Evolutionary conservation across 2,329 filamentous ascomycete species (phyloP).

Genomic region (Epichloe scottii): DNA sequence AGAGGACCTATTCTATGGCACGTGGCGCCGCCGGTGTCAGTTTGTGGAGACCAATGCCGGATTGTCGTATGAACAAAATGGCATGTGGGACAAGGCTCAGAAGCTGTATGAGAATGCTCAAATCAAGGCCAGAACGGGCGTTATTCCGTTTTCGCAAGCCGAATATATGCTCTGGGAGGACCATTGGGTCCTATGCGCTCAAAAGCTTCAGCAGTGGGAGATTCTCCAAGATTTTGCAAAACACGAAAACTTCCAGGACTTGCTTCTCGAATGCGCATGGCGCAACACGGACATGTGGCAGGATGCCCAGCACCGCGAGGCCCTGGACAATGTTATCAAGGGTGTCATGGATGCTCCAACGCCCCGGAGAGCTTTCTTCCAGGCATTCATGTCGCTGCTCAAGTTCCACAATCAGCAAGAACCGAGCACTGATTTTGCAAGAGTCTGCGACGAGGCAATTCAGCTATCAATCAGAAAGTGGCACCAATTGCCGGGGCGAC

Average conservation of each 20-base stretch:
- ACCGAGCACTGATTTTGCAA: conserved; percentile 64
- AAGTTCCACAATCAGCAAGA: conserved; percentile 90
- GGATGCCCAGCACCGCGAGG: conserved; percentile 71
- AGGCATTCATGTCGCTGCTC: conserved; percentile 92
- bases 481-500: conserved; percentile 89
- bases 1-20: conserved; percentile 94
- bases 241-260: conserved; percentile 95
- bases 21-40: conserved; percentile 87
- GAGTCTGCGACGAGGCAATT: conserved; percentile 90
- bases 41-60: conserved; percentile 97
- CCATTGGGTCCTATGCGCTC: conserved; percentile 94
- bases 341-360: conserved; percentile 96
- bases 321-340: conserved; percentile 87
- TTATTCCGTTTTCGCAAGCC: conserved; percentile 88
- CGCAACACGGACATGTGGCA: conserved; percentile 93
- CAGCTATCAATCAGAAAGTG: conserved; percentile 96
- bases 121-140: conserved; percentile 89
- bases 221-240: conserved; percentile 96
- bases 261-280: conserved; percentile 92
- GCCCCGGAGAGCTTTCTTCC: conserved; percentile 88
- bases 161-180: conserved; percentile 99
- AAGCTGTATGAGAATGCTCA: conserved; percentile 93
- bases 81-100: conserved; percentile 99
- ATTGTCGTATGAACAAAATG: conserved; percentile 94
- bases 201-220: conserved; percentile 98